Evolutionary conservation across 163 green algal species (phyloP), one percentile per base, ranked within the genome.

Genomic region (Scenedesmus sp.): DNA sequence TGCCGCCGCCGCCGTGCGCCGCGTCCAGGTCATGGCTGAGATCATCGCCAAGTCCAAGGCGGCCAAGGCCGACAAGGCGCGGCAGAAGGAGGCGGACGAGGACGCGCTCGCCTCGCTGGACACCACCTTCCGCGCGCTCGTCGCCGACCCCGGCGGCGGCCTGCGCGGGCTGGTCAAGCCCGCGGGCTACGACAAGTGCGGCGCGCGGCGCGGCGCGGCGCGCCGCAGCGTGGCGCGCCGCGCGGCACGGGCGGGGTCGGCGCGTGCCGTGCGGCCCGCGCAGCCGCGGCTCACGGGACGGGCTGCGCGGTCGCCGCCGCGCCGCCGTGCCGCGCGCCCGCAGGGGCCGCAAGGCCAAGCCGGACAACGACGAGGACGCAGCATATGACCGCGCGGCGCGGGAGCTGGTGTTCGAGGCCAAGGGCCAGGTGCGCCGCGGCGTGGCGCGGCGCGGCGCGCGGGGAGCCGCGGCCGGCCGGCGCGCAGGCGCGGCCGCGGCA

Each of bases 41-140:
- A 82, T 99, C 56, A 98, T 99, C 39, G 93, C 93, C 54, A 98
- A 98, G 87, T 96, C 89, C 87, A 98, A 98, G 85, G 84, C 86
- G 5, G 91, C 86, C 87, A 96, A 96, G 80, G 92, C 93, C 3
- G 78, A 90, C 60, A 92, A 91, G 78, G 79, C 87, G 28, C 82
- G 92, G 79, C 91, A 98, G 87, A 88, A 90, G 54, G 95, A 98
- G 73, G 93, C 94, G 58, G 95, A 97, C 84, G 85, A 95, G 77
- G 83, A 89, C 3, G 87, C 88, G 28, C 92, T 92, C 36, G 88
- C 94, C 13, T 63, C 86, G 26, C 87, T 98, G 78, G 94, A 98
- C 82, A 70, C 76, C 10, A 58, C 74, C 2, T 97, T 97, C 77
- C 85, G 74, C 60, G 66, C 77, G 34, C 84, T 95, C 39, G 70